phyloP scores from a whole-genome alignment of 1,284 basidiomycete species.

The Volvariella volvacea region DNA sequence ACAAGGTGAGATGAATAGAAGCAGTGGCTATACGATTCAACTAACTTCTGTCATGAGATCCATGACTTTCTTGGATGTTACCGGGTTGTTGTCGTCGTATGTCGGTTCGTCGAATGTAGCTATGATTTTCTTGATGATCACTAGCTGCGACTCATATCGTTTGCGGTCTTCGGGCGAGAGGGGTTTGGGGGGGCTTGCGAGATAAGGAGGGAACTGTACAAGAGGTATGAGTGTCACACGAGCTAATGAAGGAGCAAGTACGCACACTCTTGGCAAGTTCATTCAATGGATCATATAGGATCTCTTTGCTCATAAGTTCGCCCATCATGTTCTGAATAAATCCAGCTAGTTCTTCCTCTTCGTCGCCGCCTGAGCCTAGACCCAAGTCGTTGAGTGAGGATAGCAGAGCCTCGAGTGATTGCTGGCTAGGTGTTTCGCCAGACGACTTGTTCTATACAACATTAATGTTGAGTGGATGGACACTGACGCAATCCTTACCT shows the following conservation, averaged over 20 bases:
- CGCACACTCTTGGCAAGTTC: slow-evolving; percentile 81
- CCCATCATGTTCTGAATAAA: slow-evolving; percentile 91
- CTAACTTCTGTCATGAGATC: slow-evolving; percentile 73
- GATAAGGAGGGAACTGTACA: slow-evolving; percentile 76
- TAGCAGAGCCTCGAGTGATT: slow-evolving; percentile 44
- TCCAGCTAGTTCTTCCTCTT: slow-evolving; percentile 65
- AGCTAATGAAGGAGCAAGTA: slow-evolving; percentile 5
- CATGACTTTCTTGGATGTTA: slow-evolving; percentile 48
- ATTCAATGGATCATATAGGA: slow-evolving; percentile 88
- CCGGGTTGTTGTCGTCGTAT: slow-evolving; percentile 59
- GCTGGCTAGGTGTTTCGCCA: slow-evolving; percentile 19
- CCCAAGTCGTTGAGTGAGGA: slow-evolving; percentile 31
- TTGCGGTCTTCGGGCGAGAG: slow-evolving; percentile 57
- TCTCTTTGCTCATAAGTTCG: slow-evolving; percentile 90
- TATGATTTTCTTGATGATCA: slow-evolving; percentile 64
- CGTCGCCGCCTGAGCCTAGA: slow-evolving; percentile 22
- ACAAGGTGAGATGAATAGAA: slow-evolving; percentile 3
- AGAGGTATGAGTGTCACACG: slow-evolving; percentile 2
- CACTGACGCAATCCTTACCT: slow-evolving; percentile 18
- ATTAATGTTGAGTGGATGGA: too few species aligned
- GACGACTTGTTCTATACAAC: slow-evolving; percentile 5
- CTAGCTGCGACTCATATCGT: slow-evolving; percentile 67
- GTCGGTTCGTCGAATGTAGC: slow-evolving; percentile 63
- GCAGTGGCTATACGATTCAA: slow-evolving; percentile 1
- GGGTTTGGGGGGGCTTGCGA: slow-evolving; percentile 44